Conservation (phyloP, 2,329 filamentous ascomycete genomes). For the Diaporthe ampelina region DNA sequence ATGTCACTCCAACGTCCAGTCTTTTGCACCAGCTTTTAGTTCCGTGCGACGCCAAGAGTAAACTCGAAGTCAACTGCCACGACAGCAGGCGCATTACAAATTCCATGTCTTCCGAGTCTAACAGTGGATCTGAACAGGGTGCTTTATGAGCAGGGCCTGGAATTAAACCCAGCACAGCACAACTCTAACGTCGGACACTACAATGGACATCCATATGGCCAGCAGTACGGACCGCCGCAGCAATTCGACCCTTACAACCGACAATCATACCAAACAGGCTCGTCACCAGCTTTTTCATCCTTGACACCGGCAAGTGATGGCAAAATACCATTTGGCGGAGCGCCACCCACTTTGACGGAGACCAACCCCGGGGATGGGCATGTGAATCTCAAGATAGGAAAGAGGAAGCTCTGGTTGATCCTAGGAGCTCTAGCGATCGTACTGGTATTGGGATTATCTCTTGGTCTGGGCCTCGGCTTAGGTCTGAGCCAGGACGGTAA, state of each 20-base stretch:
- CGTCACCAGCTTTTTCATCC: background rate
- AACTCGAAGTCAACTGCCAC: background rate
- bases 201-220: background rate
- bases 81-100: background rate
- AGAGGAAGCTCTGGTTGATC: conserved; percentile 1
- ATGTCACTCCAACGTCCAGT: background rate
- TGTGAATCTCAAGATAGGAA: conserved; percentile 4
- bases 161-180: background rate
- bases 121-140: background rate
- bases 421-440: background rate
- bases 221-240: background rate
- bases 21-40: background rate
- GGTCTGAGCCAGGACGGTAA: background rate
- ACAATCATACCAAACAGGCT: background rate
- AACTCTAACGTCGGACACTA: background rate
- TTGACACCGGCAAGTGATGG: conserved; percentile 25
- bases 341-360: background rate
- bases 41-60: background rate
- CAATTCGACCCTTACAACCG: background rate
- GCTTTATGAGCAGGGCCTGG: conserved; percentile 7
- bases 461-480: conserved; percentile 26
- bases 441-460: conserved; percentile 18
- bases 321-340: background rate
- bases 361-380: background rate
- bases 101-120: background rate